phyloP scores from a whole-genome alignment of 2,329 filamentous ascomycete genomes.

The Cyanodermella asteris region DNA sequence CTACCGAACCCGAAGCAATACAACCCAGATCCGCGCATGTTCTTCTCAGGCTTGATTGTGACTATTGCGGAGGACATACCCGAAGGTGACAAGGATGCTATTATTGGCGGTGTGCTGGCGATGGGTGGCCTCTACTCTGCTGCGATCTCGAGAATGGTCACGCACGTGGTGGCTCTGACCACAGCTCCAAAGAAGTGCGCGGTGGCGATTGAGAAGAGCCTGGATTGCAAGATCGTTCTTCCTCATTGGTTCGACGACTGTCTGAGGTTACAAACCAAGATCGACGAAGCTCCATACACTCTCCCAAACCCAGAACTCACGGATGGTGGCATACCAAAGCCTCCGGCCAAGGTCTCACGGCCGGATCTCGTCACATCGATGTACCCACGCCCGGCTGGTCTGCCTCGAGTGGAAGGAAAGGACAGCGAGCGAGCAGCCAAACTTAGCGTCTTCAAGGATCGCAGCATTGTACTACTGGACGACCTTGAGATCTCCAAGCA shows the following conservation, averaged over 20 bases:
- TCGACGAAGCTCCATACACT: constrained; percentile 68
- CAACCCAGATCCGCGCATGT: constrained; percentile 75
- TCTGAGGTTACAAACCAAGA: constrained; percentile 73
- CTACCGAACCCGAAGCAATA: constrained; percentile 60
- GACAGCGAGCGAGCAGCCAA: constrained; percentile 15
- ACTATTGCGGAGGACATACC: constrained; percentile 74
- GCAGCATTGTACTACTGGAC: constrained; percentile 51
- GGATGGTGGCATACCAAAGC: constrained; percentile 33
- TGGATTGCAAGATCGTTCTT: constrained; percentile 63
- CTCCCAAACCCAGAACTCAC: constrained; percentile 68
- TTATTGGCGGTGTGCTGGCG: constrained; percentile 70
- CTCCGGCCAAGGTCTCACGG: too few relatives aligned
- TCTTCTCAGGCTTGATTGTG: constrained; percentile 67
- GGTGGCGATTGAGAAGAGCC: constrained; percentile 38
- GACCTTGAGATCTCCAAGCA: constrained; percentile 52
- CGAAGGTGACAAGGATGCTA: constrained; percentile 69
- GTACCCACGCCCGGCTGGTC: constrained; percentile 23
- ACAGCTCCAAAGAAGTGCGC: constrained; percentile 52
- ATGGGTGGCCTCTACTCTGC: constrained; percentile 67
- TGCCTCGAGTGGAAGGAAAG: constrained; percentile 12
- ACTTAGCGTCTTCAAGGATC: constrained; percentile 56
- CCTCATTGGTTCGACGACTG: constrained; percentile 95
- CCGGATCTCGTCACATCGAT: constrained; percentile 47
- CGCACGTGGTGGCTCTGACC: constrained; percentile 69
- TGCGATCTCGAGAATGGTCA: constrained; percentile 50